Evolutionary conservation across 208 protist genomes (phyloP), one percentile per base, ranked within the genome.

Genomic region (Trichomonas gallinae): DNA sequence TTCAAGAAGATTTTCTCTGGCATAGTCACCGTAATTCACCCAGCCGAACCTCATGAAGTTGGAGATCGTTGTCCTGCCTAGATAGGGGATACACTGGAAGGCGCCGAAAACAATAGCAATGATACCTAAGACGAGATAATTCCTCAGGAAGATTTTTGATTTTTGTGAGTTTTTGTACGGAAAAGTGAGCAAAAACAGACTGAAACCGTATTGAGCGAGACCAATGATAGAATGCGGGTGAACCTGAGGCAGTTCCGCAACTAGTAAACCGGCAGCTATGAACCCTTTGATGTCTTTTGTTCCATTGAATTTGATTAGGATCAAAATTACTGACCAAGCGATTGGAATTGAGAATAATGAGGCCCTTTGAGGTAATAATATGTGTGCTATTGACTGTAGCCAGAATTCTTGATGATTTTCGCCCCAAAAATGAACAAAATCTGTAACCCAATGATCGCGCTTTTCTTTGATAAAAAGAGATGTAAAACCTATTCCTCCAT

Each of bases 381-480:
- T 93, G 26, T 93, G 87, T 21, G 44, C 11, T 17, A 51, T 38
- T 51, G 87, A 23, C 36, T 93, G 87, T 6, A 93, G 46, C 87
- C 87, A 93, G 4, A 17, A 34, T 51, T 51, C 87, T 17, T 34
- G 15, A 36, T 23, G 45, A 38, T 44, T 26, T 11, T 48, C 3
- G 9, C 44, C 44, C 87, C 87, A 93, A 93, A 38, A n/a, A 44
- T 58, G 40, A n/a, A 93, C 87, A 93, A 31, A 93, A 93, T 93
- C 87, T 10, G 44, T 48, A 23, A 49, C 3, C 13, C 17, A 89
- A 44, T 10, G 9, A 17, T 51, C 31, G 4, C 87, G 11, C 0
- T 44, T 13, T 38, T 0, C 40, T 26, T 93, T 4, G 8, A 34
- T 93, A 38, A 93, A 34, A 23, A 48, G n/a, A 0, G 10, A 8